A percentile compares a stretch with the other conserved stretches of the same genome.
Evolutionary conservation across 306 rosid species (phyloP).

Genomic region (Inga laurina): DNA sequence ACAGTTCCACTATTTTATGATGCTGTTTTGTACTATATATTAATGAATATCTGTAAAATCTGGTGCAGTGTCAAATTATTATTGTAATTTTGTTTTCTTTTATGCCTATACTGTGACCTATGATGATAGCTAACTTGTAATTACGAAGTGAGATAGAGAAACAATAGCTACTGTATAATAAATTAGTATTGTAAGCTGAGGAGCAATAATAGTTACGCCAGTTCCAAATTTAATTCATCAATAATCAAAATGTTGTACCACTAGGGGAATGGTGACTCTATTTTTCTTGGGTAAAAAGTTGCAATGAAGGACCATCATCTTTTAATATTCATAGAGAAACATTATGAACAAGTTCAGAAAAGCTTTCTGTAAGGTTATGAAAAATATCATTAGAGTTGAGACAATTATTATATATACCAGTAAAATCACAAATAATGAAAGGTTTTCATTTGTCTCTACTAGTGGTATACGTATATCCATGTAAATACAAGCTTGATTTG

Average conservation of each 20-base stretch:
- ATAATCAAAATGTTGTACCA: neutral
- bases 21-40: slow-evolving; percentile 23
- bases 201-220: neutral
- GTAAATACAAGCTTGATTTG: neutral
- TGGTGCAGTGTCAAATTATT: slow-evolving; percentile 23
- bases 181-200: neutral
- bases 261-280: neutral
- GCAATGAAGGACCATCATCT: neutral
- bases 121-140: slow-evolving; percentile 24
- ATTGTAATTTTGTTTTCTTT: neutral
- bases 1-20: slow-evolving; percentile 8
- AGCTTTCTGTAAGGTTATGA: neutral
- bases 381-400: too few species aligned
- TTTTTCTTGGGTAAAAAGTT: neutral
- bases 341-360: too few species aligned
- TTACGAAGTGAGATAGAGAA: slow-evolving; percentile 34
- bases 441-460: neutral
- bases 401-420: too few species aligned
- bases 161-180: neutral
- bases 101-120: neutral
- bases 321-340: neutral
- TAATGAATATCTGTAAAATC: slow-evolving; percentile 34
- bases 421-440: too few species aligned
- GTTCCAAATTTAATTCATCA: neutral
- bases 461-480: neutral